Evolutionary conservation across 345 rosid species (phyloP), one percentile per base, ranked within the genome.

Genomic region (Reutealis trisperma): DNA sequence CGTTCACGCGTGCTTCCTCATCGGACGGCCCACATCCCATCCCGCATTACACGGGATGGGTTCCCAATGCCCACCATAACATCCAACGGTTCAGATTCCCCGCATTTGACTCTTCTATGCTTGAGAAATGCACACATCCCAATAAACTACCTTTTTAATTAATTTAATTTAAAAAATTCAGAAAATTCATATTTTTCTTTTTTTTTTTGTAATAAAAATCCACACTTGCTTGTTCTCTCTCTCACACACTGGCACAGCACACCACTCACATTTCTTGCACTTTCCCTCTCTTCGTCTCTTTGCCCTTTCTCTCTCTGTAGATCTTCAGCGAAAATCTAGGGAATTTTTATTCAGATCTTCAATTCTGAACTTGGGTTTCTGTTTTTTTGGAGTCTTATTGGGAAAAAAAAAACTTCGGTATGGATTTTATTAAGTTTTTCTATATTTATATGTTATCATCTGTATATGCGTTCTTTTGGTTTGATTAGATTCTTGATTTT

Each of bases 21-120:
- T 79, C 82, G 63, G 10, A 79, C 74, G 82, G 78, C 25, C 27
- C 67, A 13, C 60, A 52, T 63, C 59, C 30, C 44, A 68, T 76
- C 73, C 84, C 80, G 76, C 78, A 65, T 68, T 67, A 67, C 74
- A 32, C 78, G 80, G 82, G 70, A 76, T 47, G 41, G 73, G 73
- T 73, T 64, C 62, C 72, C 51, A 7, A 63, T 18, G 57, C 71
- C 72, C 66, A 30, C 58, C 41, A 69, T n/a, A 45, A 52, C 47
- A 83, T 83, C 83, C 55, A 41, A 84, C 80, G 79, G 79, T 52
- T 54, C 75, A 58, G 1, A 67, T 60, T 60, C 70, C 69, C 87
- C 80, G 67, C 80, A 45, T 86, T 86, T 85, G 84, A 80, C 90
- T 84, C 85, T 73, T 55, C 70, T 75, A 72, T 82, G 86, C 84